Evolutionary conservation across 345 rosid genomes (phyloP).

Genomic region (Boechera stricta): DNA sequence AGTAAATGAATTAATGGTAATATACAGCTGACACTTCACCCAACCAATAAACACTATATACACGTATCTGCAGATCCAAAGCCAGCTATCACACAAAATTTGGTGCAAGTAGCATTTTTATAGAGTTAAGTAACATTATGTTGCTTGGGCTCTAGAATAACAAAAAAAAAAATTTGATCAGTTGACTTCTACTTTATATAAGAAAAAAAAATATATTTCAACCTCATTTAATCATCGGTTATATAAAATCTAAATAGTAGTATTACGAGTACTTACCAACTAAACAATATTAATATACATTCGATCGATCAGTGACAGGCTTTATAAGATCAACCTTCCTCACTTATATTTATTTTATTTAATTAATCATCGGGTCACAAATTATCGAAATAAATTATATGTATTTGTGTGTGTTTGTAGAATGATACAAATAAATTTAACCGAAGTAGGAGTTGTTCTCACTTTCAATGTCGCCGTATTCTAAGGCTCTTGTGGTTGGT

Average conservation of each 20-base stretch:
- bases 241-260: not conserved
- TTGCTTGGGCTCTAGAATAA: conserved; percentile 31
- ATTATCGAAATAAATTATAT: conserved; percentile 48
- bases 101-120: conserved; percentile 29
- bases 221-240: too few relatives aligned
- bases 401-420: conserved; percentile 27
- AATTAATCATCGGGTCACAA: conserved; percentile 40
- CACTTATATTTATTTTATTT: conserved; percentile 33
- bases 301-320: conserved; percentile 11
- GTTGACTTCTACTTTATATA: too few relatives aligned
- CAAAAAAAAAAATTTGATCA: not conserved
- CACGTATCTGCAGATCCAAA: conserved; percentile 20
- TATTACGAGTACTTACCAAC: not conserved
- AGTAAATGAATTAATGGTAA: conserved; percentile 25
- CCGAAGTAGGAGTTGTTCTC: conserved; percentile 79
- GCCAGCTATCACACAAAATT: conserved; percentile 29
- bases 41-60: conserved; percentile 38
- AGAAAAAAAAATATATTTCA: too few relatives aligned
- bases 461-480: conserved; percentile 66
- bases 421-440: conserved; percentile 43
- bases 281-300: conserved; percentile 16
- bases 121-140: conserved; percentile 21
- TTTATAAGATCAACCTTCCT: conserved; percentile 41
- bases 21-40: conserved; percentile 53
- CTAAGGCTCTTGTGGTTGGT: conserved; percentile 47